Evolutionary conservation across 345 rosid genomes (phyloP).

Genomic region (Erucastrum elatum): DNA sequence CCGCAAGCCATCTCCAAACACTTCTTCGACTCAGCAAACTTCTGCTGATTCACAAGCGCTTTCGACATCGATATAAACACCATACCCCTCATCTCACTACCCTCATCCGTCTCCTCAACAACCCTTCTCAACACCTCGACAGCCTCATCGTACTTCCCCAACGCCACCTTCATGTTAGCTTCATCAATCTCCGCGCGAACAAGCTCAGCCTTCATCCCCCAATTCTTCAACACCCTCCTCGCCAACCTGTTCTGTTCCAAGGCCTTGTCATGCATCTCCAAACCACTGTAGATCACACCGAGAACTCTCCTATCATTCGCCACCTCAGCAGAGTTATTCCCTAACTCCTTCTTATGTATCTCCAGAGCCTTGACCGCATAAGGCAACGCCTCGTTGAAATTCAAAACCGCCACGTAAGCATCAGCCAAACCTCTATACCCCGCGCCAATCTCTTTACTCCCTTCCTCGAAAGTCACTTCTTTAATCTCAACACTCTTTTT

Average conservation of each 20-base stretch:
- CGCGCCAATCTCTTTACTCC: slow-evolving; percentile 74
- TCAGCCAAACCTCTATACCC: slow-evolving; percentile 75
- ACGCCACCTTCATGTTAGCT: slow-evolving; percentile 85
- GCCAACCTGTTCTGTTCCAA: slow-evolving; percentile 80
- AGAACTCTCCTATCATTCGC: slow-evolving; percentile 82
- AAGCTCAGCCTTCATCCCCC: slow-evolving; percentile 78
- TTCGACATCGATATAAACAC: slow-evolving; percentile 86
- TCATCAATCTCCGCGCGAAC: slow-evolving; percentile 81
- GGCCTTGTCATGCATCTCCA: slow-evolving; percentile 87
- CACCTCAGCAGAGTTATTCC: slow-evolving; percentile 80
- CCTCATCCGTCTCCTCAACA: slow-evolving; percentile 71
- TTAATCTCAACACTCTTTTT: slow-evolving; percentile 79
- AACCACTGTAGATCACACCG: slow-evolving; percentile 85
- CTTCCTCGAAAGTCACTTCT: slow-evolving; percentile 65
- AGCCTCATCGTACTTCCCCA: slow-evolving; percentile 77
- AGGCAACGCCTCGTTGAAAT: slow-evolving; percentile 81
- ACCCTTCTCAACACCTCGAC: slow-evolving; percentile 61
- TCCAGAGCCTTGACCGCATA: slow-evolving; percentile 70
- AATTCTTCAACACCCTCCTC: slow-evolving; percentile 68
- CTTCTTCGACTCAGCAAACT: slow-evolving; percentile 63
- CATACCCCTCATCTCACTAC: slow-evolving; percentile 68
- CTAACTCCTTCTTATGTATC: slow-evolving; percentile 67
- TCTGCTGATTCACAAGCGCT: slow-evolving; percentile 67
- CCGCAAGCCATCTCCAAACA: slow-evolving; percentile 81
- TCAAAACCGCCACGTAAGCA: slow-evolving; percentile 78